Evolutionary conservation across 768 basidiomycete genomes (phyloP).

Genomic region (Boletus pseudo-olivaceus): DNA sequence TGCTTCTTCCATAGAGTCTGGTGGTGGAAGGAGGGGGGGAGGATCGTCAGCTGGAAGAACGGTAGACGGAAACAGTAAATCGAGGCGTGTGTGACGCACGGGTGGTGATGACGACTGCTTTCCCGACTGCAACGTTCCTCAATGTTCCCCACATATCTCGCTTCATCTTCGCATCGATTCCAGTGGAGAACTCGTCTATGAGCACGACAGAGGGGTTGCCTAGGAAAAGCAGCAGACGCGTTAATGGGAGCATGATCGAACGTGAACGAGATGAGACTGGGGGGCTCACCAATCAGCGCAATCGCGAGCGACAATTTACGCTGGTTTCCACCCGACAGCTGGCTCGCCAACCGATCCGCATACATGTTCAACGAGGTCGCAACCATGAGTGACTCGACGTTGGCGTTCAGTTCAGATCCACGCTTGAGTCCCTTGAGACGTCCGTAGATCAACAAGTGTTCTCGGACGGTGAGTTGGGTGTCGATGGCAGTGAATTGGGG

Average conservation of each 20-base stretch:
- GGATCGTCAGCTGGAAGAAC: not conserved
- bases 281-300: slow-evolving; percentile 56
- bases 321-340: slow-evolving; percentile 77
- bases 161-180: slow-evolving; percentile 81
- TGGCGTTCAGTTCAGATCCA: slow-evolving; percentile 47
- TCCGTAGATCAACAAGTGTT: slow-evolving; percentile 71
- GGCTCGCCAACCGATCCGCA: slow-evolving; percentile 68
- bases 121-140: slow-evolving; percentile 58
- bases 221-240: slow-evolving; percentile 17
- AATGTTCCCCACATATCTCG: slow-evolving; percentile 80
- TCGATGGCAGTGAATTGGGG: slow-evolving; percentile 86
- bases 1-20: slow-evolving; percentile 84
- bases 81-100: slow-evolving; percentile 38
- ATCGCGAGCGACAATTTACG: slow-evolving; percentile 74
- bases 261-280: not conserved
- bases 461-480: slow-evolving; percentile 69
- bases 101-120: slow-evolving; percentile 70
- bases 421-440: slow-evolving; percentile 62
- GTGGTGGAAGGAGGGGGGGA: not conserved
- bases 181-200: slow-evolving; percentile 82
- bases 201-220: slow-evolving; percentile 76
- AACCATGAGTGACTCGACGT: slow-evolving; percentile 53
- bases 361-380: slow-evolving; percentile 59
- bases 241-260: not conserved
- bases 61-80: not conserved